phyloP scores from a whole-genome alignment of 1,139 yeast species.

The Geotrichum carabidarum region DNA sequence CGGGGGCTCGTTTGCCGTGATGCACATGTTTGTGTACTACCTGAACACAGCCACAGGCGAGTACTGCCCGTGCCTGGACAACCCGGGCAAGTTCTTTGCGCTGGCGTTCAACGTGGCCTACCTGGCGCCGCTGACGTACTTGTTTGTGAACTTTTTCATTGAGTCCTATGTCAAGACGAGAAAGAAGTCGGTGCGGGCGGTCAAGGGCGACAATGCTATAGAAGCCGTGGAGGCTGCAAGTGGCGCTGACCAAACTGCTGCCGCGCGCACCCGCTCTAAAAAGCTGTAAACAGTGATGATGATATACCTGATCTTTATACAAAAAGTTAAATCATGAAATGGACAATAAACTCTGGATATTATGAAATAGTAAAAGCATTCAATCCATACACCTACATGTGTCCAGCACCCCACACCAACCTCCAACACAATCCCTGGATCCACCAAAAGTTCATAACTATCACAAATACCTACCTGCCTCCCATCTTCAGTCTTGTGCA shows the following conservation, averaged over 20 bases:
- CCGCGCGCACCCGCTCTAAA: constrained; percentile 10
- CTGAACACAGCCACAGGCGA: constrained; percentile 47
- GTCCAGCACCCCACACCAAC: no score
- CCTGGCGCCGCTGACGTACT: constrained; percentile 63
- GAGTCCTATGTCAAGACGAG: constrained; percentile 47
- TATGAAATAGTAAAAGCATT: no score
- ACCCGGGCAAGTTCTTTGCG: constrained; percentile 62
- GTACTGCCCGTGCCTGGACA: constrained; percentile 51
- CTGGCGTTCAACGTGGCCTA: constrained; percentile 58
- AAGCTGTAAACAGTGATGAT: not conserved
- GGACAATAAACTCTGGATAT: no score
- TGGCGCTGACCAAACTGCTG: not conserved
- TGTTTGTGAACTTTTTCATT: constrained; percentile 65
- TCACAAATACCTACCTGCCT: no score
- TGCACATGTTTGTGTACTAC: constrained; percentile 59
- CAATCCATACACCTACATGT: no score
- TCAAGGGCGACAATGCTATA: not conserved
- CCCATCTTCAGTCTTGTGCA: no score
- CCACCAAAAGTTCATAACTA: no score
- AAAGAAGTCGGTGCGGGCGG: constrained; percentile 4
- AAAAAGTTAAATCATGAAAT: no score
- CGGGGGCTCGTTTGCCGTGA: constrained; percentile 64
- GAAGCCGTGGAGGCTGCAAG: not conserved
- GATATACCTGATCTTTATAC: no score
- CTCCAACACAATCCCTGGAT: no score